These are phyloP conservation scores for Senna tora DNA, from an alignment of 306 rosid genomes.

Conservation along the genomic window DNA sequence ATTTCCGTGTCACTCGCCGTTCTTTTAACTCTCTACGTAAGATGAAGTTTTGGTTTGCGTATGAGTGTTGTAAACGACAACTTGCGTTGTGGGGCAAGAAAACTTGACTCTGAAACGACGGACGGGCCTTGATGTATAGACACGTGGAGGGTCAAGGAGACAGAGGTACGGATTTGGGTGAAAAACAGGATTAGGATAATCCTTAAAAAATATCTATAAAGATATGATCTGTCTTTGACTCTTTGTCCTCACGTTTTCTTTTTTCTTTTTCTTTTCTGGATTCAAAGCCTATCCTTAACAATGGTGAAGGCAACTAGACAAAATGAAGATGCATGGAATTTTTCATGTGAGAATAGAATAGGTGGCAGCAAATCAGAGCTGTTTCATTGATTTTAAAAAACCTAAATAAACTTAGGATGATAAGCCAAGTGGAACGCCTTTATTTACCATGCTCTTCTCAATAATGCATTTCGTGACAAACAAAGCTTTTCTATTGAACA, in stretches of 20 bases:
- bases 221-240: neutral
- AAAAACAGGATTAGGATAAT: slow-evolving; percentile 9
- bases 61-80: neutral
- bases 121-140: neutral
- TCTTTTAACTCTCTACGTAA: neutral
- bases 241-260: neutral
- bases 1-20: neutral
- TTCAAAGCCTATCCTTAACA: neutral
- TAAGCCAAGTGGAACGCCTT: neutral
- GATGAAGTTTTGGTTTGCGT: neutral
- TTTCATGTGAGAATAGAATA: neutral
- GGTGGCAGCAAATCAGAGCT: neutral
- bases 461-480: neutral
- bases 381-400: no score
- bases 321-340: neutral
- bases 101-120: neutral
- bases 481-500: neutral
- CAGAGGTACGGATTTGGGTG: slow-evolving; percentile 7
- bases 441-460: neutral
- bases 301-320: neutral
- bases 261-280: neutral
- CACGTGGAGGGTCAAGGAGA: neutral
- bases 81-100: neutral
- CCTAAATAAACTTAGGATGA: no score
- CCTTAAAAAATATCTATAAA: neutral